Base-by-base conservation (phyloP, 306 rosid genomes). In the Trifolium repens region DNA sequence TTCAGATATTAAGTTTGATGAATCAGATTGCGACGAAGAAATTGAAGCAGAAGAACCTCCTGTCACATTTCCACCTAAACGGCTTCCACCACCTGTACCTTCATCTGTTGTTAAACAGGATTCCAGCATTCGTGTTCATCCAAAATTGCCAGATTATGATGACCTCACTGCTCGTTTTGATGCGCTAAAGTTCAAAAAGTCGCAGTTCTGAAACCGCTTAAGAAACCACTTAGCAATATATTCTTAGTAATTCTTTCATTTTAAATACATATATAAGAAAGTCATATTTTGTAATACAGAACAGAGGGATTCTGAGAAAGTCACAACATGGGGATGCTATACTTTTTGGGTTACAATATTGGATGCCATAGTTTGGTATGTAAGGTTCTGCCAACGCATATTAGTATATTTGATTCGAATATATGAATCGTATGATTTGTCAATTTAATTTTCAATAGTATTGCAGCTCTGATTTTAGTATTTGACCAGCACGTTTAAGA, bases 161-260 rank as follows among this genome's bases (percentile, higher is more conserved):
- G 78, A 87, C 60, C 96, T 96, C 34, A 79, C 99, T 2, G 98
- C 99, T 5, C 97, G 92, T 22, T 96, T 96, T 61, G 97, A 96
- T 70, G 89, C 96, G 10, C 90, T 96, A 46, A 96, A 94, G 82
- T 47, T 78, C 87, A 87, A 66, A 53, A 94, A 90, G 86, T 85
- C 80, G n/a, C 80, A 69, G 49, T 62, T 78, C 50, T 84, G 46
- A 83, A 69, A 42, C 57, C 43, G 39, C 34, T 71, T 35, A 30
- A 12, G 58, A 52, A 19, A 44, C 70, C 8, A 42, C 43, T 46
- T 43, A 50, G 46, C 61, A 71, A 58, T 11, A 65, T 65, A 15
- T 49, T 32, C 12, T 67, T 44, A 4, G 10, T 43, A 9, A 11
- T 14, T 79, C 40, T 32, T 75, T 57, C 65, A 44, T 77, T 75